phyloP scores from a whole-genome alignment of 148 eudicot species.

The Silene conica region DNA sequence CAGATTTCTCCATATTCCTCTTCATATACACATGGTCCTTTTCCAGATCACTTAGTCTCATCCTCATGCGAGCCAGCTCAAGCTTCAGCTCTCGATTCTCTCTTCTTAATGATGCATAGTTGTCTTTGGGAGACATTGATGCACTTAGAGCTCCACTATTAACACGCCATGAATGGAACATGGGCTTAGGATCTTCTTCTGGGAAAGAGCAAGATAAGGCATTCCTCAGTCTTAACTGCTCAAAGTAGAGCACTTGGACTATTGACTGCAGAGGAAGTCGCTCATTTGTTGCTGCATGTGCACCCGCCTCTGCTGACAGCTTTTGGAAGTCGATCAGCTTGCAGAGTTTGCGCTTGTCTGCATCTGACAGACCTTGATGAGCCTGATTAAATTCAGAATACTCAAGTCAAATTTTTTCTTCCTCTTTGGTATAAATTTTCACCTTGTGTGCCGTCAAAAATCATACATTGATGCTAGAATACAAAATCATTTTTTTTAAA shows the following conservation, averaged over 20 bases:
- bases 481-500: too few species aligned
- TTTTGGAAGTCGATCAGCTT: conserved; percentile 82
- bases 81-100: conserved; percentile 89
- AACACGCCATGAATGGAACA: conserved; percentile 86
- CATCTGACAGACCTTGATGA: conserved; percentile 66
- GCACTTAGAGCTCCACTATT: conserved; percentile 93
- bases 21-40: conserved; percentile 92
- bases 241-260: conserved; percentile 87
- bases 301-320: conserved; percentile 88
- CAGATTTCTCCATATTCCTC: conserved; percentile 71
- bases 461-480: too few species aligned
- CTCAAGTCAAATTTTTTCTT: too few species aligned
- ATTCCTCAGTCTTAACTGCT: conserved; percentile 72
- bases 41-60: conserved; percentile 92
- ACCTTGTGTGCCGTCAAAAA: too few species aligned
- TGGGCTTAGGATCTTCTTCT: conserved; percentile 66
- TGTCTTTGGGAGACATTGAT: conserved; percentile 90
- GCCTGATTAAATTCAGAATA: conserved; percentile 50
- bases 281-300: conserved; percentile 95
- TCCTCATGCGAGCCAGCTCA: conserved; percentile 80
- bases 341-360: conserved; percentile 73
- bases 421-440: too few species aligned
- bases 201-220: conserved; percentile 60
- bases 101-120: conserved; percentile 78
- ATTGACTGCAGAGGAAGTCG: conserved; percentile 92